Evolutionary conservation across 805 yeast genomes (phyloP), one percentile per base, ranked within the genome.

Genomic region (baker's yeast (Saccharomyces cerevisiae)): DNA sequence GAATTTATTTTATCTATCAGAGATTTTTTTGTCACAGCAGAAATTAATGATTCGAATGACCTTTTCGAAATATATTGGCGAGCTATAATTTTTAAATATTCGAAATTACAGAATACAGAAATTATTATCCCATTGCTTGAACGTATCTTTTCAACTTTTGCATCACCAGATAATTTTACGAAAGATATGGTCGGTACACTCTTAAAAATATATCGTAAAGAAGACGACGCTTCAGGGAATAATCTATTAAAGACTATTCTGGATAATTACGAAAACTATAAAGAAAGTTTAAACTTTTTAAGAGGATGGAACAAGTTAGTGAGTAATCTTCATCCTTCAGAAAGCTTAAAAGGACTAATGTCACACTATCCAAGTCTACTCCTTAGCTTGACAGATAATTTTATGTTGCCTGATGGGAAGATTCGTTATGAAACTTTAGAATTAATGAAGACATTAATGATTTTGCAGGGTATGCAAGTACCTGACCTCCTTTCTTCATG

Each of bases 41-140:
- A 27, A 9, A 29, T 61, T 51, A 57, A 43, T 57, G 51, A 43
- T 54, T 57, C 43, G 10, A 28, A 52, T 9, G 51, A 49, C 31
- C 28, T 74, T n/a, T 63, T 71, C 27, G 77, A 77, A 5, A 60
- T 79, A 4, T 77, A 77, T 60, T 82, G 87, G 87, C 76, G 81
- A 64, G 57, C 79, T 13, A 58, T 73, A 1, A 57, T 82, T 17
- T 61, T 82, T 41, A 73, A 69, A 46, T 61, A 71, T 57, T 69
- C 76, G 6, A 59, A 71, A 14, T 63, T 63, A n/a, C 56, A 65
- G 4, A 61, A 70, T 24, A 61, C 64, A 36, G 21, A 22, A 22
- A 17, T 41, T 13, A 41, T 51, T 4, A 4, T 21, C 51, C 3
- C 14, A 27, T 8, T 17, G 5, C 36, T 31, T 27, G 26, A 28